Evolutionary conservation across 441 rosid species (phyloP).

Genomic region (Cnidoscolus chayamansa): DNA sequence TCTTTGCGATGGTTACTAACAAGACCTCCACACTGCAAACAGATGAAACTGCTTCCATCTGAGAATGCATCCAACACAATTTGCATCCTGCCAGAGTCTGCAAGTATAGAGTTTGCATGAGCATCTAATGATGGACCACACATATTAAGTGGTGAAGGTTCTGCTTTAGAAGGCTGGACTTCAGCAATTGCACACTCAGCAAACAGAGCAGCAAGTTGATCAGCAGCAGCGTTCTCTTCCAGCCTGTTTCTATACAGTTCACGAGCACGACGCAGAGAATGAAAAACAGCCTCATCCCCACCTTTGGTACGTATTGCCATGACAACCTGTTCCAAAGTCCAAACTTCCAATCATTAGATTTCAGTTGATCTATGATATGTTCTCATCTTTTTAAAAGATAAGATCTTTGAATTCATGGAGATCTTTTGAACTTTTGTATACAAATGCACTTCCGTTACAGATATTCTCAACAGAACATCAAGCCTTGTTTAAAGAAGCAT

Average conservation of each 20-base stretch:
- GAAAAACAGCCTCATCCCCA: constrained; percentile 77
- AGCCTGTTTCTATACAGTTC: constrained; percentile 56
- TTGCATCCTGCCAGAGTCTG: constrained; percentile 77
- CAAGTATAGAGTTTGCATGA: constrained; percentile 62
- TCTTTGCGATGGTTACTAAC: constrained; percentile 83
- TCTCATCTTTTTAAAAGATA: too few relatives aligned
- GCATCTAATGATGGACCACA: constrained; percentile 33
- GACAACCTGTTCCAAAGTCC: constrained; percentile 59
- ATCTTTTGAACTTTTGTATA: not conserved
- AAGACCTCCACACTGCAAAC: constrained; percentile 86
- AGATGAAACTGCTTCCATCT: constrained; percentile 92
- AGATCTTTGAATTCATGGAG: too few relatives aligned
- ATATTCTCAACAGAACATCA: not conserved
- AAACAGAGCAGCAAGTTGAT: constrained; percentile 84
- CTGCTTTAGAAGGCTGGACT: constrained; percentile 53
- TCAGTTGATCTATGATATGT: too few relatives aligned
- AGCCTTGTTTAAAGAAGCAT: not conserved
- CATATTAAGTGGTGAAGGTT: constrained; percentile 26
- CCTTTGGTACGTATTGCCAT: constrained; percentile 69
- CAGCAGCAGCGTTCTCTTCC: constrained; percentile 55
- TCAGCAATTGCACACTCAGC: constrained; percentile 91
- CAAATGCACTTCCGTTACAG: not conserved
- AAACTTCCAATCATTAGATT: not conserved
- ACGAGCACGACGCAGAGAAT: constrained; percentile 66
- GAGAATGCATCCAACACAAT: constrained; percentile 79